Evolutionary conservation across 176 grass and related monocot species (phyloP).

Genomic region (Paspalum vaginatum): DNA sequence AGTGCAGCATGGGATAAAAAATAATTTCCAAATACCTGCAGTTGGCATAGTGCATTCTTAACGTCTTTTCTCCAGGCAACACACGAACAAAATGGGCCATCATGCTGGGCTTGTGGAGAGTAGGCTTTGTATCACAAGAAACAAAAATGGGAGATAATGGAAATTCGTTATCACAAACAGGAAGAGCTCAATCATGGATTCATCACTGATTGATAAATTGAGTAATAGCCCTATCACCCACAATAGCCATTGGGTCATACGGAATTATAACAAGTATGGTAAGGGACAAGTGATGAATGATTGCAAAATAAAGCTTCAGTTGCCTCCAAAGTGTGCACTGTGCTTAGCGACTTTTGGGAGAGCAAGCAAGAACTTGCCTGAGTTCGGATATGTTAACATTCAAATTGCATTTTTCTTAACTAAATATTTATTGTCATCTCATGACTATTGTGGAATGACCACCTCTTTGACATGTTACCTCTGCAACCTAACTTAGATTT

Average conservation of each 20-base stretch:
- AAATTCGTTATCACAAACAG: not conserved
- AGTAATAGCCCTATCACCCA: not conserved
- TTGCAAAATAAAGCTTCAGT: slow-evolving; percentile 22
- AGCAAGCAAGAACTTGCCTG: not conserved
- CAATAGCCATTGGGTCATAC: not conserved
- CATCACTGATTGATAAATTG: slow-evolving; percentile 5
- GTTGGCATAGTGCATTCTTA: slow-evolving; percentile 99
- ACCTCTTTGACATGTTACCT: not conserved
- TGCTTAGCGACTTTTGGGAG: not conserved
- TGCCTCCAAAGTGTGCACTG: slow-evolving; percentile 2
- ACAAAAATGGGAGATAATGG: slow-evolving; percentile 26
- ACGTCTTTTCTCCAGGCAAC: slow-evolving; percentile 87
- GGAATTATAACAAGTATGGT: slow-evolving; percentile 13
- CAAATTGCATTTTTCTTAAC: slow-evolving; percentile 6
- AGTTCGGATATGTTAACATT: slow-evolving; percentile 19
- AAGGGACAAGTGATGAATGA: not conserved
- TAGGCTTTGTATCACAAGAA: slow-evolving; percentile 62
- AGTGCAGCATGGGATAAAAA: not conserved
- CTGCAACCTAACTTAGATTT: not conserved
- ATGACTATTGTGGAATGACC: not conserved
- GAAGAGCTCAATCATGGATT: not conserved
- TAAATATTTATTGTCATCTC: not conserved
- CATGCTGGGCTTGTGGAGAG: slow-evolving; percentile 98
- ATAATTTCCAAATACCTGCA: slow-evolving; percentile 67
- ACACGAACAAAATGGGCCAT: slow-evolving; percentile 97